Evolutionary conservation across 306 rosid genomes (phyloP), one percentile per base, ranked within the genome.

Genomic region (Potentilla sterilis): DNA sequence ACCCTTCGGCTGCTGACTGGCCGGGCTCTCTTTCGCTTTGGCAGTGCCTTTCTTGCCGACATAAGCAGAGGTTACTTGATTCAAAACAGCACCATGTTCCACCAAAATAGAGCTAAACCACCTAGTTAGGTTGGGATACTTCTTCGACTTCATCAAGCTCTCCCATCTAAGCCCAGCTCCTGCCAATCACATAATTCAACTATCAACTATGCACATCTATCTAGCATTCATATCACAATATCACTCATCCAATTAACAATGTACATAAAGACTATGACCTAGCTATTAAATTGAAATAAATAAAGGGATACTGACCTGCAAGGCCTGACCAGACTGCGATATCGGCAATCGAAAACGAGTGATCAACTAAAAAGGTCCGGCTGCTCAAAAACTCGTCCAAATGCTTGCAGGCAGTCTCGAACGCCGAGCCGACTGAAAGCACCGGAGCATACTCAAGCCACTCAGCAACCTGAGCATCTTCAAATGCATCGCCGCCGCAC

Each of bases 131-230:
- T 92, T 95, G 41, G 51, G 85, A 82, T 90, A 90, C 81, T 92
- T 95, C 81, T 88, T 92, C 49, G 97, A 89, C 83, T 90, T 92
- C 86, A 96, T 95, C 81, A 95, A 83, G 83, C 97, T 89, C 82
- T 92, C 97, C 97, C 99, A 95, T 79, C 99, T 89, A 82, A 83
- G 86, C 63, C 96, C 96, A 80, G 89, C 72, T 77, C 91, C 97
- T 95, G 86, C 67, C 74, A 72, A 82, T 32, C 43, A 68, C 21
- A 72, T 9, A 75, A n/a, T 13, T 59, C 4, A 24, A 59, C 38
- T 4, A 14, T 5, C n/a, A 72, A 49, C 11, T 9, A 68, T 51
- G 46, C 40, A 41, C 54, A 48, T 61, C 3, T 16, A 22, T 16
- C 69, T 15, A 40, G 57, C 34, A 70, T 6, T 49, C 49, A 28